Percentiles rank a stretch among this genome's conserved stretches.
These are phyloP conservation scores for Claviceps digitariae DNA, from an alignment of 2,329 filamentous ascomycete species.

Conservation along the genomic window DNA sequence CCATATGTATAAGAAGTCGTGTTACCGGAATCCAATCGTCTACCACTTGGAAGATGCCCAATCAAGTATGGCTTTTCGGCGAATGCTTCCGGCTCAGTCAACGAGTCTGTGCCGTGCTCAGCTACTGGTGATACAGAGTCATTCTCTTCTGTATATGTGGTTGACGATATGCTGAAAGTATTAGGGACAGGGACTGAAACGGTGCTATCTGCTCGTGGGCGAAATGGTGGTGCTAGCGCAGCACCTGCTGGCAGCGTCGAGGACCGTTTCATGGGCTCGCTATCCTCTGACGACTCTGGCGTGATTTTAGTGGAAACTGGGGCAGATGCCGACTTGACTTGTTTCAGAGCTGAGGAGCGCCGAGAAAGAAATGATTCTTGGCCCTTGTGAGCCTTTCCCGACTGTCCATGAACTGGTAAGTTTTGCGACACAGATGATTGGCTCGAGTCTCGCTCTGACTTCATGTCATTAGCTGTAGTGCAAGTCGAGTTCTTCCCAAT, in stretches of 20 bases:
- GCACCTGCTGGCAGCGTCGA: constrained; percentile 30
- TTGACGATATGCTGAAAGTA: background rate
- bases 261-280: constrained; percentile 18
- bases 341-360: constrained; percentile 13
- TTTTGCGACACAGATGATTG: constrained; percentile 8
- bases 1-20: constrained; percentile 39
- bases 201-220: constrained; percentile 22
- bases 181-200: constrained; percentile 7
- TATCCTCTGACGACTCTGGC: constrained; percentile 8
- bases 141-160: constrained; percentile 2
- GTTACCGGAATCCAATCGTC: constrained; percentile 26
- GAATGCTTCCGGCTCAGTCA: constrained; percentile 6
- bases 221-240: constrained; percentile 35
- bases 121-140: background rate
- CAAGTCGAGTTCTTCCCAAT: constrained; percentile 6
- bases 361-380: constrained; percentile 9
- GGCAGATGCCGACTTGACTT: constrained; percentile 15
- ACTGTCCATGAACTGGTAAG: constrained; percentile 5
- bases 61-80: constrained; percentile 37
- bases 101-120: constrained; percentile 3
- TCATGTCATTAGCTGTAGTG: constrained; percentile 8
- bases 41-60: constrained; percentile 33
- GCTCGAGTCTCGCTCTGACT: constrained; percentile 6
- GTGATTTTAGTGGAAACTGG: constrained; percentile 10
- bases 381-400: constrained; percentile 4